Base-by-base conservation (phyloP, 2,329 filamentous ascomycete species). In the Penicillium psychrosexuale region DNA sequence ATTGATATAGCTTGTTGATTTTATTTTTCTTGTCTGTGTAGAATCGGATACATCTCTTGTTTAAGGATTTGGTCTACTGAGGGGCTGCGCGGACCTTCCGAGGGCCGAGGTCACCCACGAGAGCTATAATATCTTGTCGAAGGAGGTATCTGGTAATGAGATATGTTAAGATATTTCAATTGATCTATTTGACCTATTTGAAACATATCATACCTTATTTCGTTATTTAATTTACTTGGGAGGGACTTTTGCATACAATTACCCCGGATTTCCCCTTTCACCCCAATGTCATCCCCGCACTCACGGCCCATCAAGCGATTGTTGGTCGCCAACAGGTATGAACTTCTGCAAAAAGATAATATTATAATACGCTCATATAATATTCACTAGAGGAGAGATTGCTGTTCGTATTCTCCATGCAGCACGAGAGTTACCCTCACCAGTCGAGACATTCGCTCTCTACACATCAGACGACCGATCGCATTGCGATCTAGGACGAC, bases 341-440 rank as follows among this genome's bases (percentile, higher is more conserved):
- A 39, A 37, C 34, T 47, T 19, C 28, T 12, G 8, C 7, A 5
- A 33, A 13, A 15, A 31, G 12, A 7, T 9, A 39, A 24, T 55
- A 49, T 53, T 48, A 12, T 36, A 39, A 17, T 8, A 33, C 12
- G 13, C 40, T 42, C 4, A 33, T 6, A 6, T 46, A 22, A 47
- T 9, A 52, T 27, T n/a, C 44, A 24, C 31, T 49, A 84, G 83
- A 72, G 85, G 84, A 52, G 85, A 87, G 68, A 86, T 88, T 48
- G 84, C 84, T 51, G 78, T 82, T 2, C 78, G 84, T 12, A 84
- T 87, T 45, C 72, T 86, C 33, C 78, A 80, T 30, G 78, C 84
- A 52, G 82, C 81, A n/a, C 76, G 82, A 38, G 84, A 87, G 68
- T 72, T 86, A 3, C 73, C 72, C 12, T 56, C 61, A 5, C 53